Conservation (phyloP, 192 early-diverging fungal species). For the Coemansia sp. region DNA sequence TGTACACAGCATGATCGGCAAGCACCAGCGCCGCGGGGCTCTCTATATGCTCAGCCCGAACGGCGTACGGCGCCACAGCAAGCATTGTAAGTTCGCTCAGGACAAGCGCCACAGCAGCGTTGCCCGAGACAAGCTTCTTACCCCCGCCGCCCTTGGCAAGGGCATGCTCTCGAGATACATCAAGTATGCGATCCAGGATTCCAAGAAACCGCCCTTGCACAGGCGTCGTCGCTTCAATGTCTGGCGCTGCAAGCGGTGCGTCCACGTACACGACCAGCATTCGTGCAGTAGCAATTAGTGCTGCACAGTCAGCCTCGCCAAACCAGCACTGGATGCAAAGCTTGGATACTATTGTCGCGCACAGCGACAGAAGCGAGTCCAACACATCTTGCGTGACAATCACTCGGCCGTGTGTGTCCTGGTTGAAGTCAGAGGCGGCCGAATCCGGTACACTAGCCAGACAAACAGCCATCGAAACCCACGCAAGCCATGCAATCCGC, state of each 20-base stretch:
- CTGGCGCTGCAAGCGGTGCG: conserved; percentile 33
- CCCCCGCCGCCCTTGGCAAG: neutral
- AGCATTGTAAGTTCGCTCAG: conserved; percentile 37
- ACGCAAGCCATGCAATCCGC: conserved; percentile 32
- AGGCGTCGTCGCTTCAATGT: conserved; percentile 64
- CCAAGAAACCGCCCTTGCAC: conserved; percentile 74
- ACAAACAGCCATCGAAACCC: conserved; percentile 27
- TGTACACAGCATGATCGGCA: neutral
- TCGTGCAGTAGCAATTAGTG: conserved; percentile 22
- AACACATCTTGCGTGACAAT: conserved; percentile 40
- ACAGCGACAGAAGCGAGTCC: conserved; percentile 22
- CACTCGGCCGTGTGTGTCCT: conserved; percentile 6
- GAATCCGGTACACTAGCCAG: conserved; percentile 8
- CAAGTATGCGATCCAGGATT: conserved; percentile 35
- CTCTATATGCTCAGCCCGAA: neutral
- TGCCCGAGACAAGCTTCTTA: neutral
- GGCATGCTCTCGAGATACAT: neutral
- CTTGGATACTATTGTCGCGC: conserved; percentile 10
- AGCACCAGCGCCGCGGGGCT: conserved; percentile 5
- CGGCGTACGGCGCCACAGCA: conserved; percentile 28
- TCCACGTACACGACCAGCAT: conserved; percentile 23
- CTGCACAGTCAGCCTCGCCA: conserved; percentile 14
- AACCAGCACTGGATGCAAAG: conserved; percentile 6
- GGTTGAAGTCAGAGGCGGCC: conserved; percentile 11
- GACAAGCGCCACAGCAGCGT: conserved; percentile 15